These are phyloP conservation scores for Stentor roeselii DNA, from an alignment of 73 alveolate genomes.

Conservation along the genomic window DNA sequence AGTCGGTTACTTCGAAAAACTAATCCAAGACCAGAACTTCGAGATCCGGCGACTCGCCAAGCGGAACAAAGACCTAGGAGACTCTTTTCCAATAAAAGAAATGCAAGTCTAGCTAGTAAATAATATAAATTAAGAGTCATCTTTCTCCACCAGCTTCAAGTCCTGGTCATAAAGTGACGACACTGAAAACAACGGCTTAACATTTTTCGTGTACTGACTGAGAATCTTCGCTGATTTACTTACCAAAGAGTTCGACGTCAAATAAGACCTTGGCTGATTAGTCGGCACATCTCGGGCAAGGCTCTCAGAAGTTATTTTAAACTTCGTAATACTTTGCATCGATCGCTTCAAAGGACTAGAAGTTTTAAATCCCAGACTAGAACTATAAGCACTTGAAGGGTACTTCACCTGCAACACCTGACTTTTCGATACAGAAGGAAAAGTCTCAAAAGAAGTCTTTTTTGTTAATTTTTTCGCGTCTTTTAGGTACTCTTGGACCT, in stretches of 20 bases:
- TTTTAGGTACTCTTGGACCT: conserved; percentile 29
- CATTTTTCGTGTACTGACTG: not conserved
- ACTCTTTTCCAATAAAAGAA: conserved; percentile 8
- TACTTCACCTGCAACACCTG: not conserved
- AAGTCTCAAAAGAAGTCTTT: not conserved
- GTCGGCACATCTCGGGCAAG: not conserved
- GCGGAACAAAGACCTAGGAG: conserved; percentile 21
- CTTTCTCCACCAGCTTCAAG: no score
- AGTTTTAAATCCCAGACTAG: not conserved
- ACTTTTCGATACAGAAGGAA: not conserved
- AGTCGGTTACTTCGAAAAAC: not conserved
- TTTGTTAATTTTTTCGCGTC: not conserved
- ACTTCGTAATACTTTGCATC: not conserved
- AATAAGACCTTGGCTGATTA: not conserved
- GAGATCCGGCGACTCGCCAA: conserved; percentile 20
- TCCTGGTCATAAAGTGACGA: not conserved
- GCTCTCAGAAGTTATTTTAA: not conserved
- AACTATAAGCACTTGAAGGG: not conserved
- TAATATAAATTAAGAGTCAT: not conserved
- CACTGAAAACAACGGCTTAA: not conserved
- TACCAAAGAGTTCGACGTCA: not conserved
- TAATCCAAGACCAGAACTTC: conserved; percentile 3
- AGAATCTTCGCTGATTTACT: not conserved
- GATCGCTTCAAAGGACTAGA: not conserved
- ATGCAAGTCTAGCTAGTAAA: not conserved